Base-by-base conservation (phyloP, 2,329 filamentous ascomycete genomes). In the Aspergillus hiratsukae region DNA sequence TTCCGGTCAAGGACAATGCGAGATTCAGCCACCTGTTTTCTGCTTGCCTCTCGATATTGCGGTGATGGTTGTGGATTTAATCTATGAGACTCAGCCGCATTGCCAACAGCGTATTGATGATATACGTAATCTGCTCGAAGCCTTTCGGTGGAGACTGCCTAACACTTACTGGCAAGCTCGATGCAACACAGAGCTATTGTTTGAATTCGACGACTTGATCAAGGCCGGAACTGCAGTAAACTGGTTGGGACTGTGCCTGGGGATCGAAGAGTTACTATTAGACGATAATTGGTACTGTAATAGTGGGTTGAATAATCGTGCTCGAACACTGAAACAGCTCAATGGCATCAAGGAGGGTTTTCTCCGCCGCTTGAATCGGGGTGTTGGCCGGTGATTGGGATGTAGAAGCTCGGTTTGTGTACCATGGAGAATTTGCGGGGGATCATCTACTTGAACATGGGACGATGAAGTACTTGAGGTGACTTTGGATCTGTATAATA, bases 181-280 rank as follows among this genome's bases (percentile, higher is more conserved):
- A 25, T 58, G 54, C 31, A 35, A 41, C n/a, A 25, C n/a, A 0
- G 1, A 49, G 3, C 28, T 58, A 8, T 17, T 54, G 3, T 61
- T 55, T 29, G 52, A 61, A 17, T 27, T 58, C 0, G 43, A 53
- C 4, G 52, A 57, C 6, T 48, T 54, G n/a, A 11, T 35, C 45
- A 28, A 23, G 27, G 25, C 21, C 6, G 25, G 40, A 9, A 27
- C 17, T 7, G 17, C 5, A n/a, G 48, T 59, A 23, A 48, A 56
- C 41, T 56, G 53, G 56, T 11, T 40, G 5, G 19, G 6, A 3
- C 43, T 60, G 11, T 57, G 52, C 28, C 45, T 60, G 10, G 58
- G 55, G 4, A 9, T 60, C 11, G 55, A 57, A 28, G 55, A 55
- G 49, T 25, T 60, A 6, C 6, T 57, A 17, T 37, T 57, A 9